A percentile compares a stretch with the other conserved stretches of the same genome.
Conservation (phyloP, 116 monocot species). For the Posidonia oceanica region DNA sequence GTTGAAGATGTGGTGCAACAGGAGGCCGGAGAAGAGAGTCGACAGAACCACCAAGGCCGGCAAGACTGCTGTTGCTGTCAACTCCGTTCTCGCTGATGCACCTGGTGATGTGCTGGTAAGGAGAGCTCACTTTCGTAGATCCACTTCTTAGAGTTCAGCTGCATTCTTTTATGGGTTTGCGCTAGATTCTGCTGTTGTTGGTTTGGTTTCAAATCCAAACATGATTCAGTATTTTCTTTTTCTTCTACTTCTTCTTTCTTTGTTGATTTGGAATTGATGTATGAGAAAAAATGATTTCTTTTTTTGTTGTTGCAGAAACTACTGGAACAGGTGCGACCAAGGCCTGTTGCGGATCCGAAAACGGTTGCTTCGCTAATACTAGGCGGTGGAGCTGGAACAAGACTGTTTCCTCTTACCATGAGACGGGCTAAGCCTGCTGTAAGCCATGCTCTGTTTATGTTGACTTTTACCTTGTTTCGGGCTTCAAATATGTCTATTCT, state of each 20-base stretch:
- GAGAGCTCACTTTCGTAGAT: too few species aligned
- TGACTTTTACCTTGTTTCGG: background rate
- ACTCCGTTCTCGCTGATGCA: conserved; percentile 28
- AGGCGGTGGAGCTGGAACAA: conserved; percentile 62
- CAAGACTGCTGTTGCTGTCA: background rate
- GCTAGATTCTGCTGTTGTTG: too few species aligned
- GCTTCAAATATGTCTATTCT: background rate
- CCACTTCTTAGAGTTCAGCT: too few species aligned
- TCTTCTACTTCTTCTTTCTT: too few species aligned
- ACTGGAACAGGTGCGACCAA: conserved; percentile 1
- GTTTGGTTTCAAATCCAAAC: too few species aligned
- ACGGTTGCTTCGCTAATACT: conserved; percentile 52
- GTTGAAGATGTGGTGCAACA: background rate
- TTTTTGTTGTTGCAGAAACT: conserved; percentile 6
- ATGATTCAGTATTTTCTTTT: too few species aligned
- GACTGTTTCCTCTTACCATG: conserved; percentile 55
- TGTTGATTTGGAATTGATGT: background rate
- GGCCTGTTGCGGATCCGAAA: conserved; percentile 23
- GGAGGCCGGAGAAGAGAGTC: background rate
- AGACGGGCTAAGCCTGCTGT: conserved; percentile 74
- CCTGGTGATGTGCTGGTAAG: conserved; percentile 25
- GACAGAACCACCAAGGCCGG: background rate
- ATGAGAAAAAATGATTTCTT: conserved; percentile 1
- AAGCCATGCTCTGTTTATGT: conserved; percentile 4
- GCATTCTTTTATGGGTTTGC: too few species aligned